Base-by-base conservation (phyloP, 805 yeast genomes). In the Metschnikowia proteae region DNA sequence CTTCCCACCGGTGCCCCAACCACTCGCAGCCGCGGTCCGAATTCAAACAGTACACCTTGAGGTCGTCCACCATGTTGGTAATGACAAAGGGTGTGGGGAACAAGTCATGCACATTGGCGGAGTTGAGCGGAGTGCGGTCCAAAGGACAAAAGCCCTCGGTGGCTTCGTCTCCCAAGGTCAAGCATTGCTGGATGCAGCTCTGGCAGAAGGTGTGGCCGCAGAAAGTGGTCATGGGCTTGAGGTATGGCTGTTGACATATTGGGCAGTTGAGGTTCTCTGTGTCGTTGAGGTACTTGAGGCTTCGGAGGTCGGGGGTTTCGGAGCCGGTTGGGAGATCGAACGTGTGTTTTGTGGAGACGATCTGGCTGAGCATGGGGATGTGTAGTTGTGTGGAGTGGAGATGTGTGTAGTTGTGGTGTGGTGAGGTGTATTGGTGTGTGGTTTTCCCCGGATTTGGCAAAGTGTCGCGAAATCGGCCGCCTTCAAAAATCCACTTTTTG, bases 181-280 rank as follows among this genome's bases (percentile, higher is more conserved):
- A 75, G 51, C 75, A 81, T 5, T 70, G 73, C 9, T 45, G 55
- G 4, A 83, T 66, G 57, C 89, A 83, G 8, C 65, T 68, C 47
- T 70, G 69, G 62, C 90, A 84, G 56, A 83, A 84, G 0, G 86
- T 81, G 59, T 84, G 89, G 1, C 86, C 86, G 64, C 90, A 84
- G 1, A 71, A 61, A 1, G 89, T 84, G 5, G 83, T 78, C 52
- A 75, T 68, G 0, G 90, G 89, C 32, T 72, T 71, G 6, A 81
- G 71, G 52, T 84, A 78, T 4, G 86, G 86, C 35, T 76, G 75
- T 51, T 80, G 83, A 62, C 90, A 84, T n/a, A 84, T 79, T 3
- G 89, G 88, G 55, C 90, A 73, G 51, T 60, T 60, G 39, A 68
- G 57, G 55, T 52, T 60, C 27, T 62, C 53, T 2, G 51, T 38